phyloP scores from a whole-genome alignment of 352 stramenopile species.

The Globisporangium irregulare region DNA sequence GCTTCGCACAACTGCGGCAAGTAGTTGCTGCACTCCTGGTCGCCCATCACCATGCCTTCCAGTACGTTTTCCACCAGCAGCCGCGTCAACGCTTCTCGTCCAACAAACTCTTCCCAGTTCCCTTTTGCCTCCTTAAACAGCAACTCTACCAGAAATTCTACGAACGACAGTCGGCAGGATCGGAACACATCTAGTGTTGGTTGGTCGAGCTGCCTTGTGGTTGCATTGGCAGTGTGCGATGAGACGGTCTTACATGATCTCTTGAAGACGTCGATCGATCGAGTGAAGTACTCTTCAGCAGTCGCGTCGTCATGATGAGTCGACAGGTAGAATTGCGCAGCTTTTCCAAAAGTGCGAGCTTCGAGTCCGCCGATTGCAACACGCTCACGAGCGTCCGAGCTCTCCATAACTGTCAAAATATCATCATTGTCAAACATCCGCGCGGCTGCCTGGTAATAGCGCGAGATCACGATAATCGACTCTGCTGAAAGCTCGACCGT shows the following conservation, averaged over 20 bases:
- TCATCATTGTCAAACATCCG: constrained; percentile 85
- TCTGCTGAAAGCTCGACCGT: constrained; percentile 15
- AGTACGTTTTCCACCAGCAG: constrained; percentile 63
- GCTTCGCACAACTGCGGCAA: constrained; percentile 73
- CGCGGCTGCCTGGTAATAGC: constrained; percentile 72
- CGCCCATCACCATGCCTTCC: constrained; percentile 51
- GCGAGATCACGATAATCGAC: constrained; percentile 42
- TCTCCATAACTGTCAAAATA: constrained; percentile 67
- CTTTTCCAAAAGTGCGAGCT: constrained; percentile 60
- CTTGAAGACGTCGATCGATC: constrained; percentile 63
- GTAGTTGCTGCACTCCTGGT: constrained; percentile 70
- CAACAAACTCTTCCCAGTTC: constrained; percentile 36
- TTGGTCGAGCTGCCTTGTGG: not conserved
- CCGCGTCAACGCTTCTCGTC: constrained; percentile 38
- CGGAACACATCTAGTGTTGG: constrained; percentile 28
- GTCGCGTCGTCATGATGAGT: constrained; percentile 31
- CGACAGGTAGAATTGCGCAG: constrained; percentile 60
- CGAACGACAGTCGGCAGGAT: constrained; percentile 50
- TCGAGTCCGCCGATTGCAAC: constrained; percentile 61
- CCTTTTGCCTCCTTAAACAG: constrained; percentile 37
- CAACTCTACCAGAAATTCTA: constrained; percentile 69
- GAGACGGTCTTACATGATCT: constrained; percentile 26
- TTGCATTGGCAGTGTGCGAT: not conserved
- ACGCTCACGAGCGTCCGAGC: constrained; percentile 33
- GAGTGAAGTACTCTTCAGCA: constrained; percentile 54